Evolutionary conservation across 805 yeast genomes (phyloP).

Genomic region (Ogataea nitratoaversa): DNA sequence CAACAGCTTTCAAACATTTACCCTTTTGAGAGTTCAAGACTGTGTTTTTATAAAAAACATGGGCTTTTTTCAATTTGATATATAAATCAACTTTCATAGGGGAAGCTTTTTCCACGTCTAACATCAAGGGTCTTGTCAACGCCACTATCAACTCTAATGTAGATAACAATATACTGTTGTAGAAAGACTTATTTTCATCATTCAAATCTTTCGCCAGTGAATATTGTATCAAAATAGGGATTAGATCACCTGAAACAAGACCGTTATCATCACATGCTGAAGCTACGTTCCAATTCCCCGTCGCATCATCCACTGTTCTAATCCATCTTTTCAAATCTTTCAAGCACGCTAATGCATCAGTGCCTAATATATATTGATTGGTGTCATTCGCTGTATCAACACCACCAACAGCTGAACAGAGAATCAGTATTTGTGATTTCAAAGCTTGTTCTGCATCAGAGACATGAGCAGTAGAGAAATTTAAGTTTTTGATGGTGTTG

Average conservation of each 20-base stretch:
- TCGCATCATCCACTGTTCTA: conserved; percentile 71
- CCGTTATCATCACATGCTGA: conserved; percentile 81
- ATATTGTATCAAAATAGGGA: conserved; percentile 74
- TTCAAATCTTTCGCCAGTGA: conserved; percentile 21
- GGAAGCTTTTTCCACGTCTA: conserved; percentile 54
- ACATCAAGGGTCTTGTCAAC: conserved; percentile 78
- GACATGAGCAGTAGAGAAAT: conserved; percentile 4
- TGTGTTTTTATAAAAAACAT: conserved; percentile 65
- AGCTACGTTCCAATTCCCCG: conserved; percentile 74
- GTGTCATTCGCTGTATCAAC: conserved; percentile 56
- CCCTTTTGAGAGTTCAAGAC: conserved; percentile 58
- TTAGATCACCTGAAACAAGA: conserved; percentile 65
- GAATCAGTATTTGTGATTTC: conserved; percentile 70
- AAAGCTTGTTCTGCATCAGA: conserved; percentile 34
- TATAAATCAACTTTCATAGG: conserved; percentile 54
- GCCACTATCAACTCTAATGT: conserved; percentile 77
- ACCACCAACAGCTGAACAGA: conserved; percentile 91
- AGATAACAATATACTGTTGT: conserved; percentile 64
- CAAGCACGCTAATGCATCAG: conserved; percentile 81
- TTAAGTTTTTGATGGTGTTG: conserved; percentile 2
- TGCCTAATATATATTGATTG: conserved; percentile 67
- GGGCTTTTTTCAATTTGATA: conserved; percentile 61
- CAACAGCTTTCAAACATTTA: conserved; percentile 59
- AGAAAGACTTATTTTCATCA: conserved; percentile 32
- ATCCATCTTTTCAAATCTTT: conserved; percentile 89